Percentiles rank a stretch among this genome's conserved stretches.
These are phyloP conservation scores for Choanephora cucurbitarum DNA, from an alignment of 371 early-diverging fungal genomes.

Conservation along the genomic window DNA sequence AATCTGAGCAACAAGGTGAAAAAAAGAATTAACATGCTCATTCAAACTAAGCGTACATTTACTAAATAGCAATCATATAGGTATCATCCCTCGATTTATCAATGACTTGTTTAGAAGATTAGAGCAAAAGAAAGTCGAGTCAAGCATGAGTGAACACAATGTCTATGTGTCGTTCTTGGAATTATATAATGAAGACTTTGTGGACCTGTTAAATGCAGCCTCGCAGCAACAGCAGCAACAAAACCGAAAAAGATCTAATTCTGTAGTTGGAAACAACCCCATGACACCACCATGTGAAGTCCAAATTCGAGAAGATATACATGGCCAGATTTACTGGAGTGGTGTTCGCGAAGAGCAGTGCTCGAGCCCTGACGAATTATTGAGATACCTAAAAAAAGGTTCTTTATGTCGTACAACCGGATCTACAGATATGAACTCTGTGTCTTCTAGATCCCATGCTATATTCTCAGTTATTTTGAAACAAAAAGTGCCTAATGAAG, in stretches of 20 bases:
- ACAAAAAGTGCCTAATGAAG: constrained; percentile 43
- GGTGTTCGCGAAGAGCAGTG: constrained; percentile 87
- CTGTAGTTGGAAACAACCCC: constrained; percentile 1
- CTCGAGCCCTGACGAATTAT: constrained; percentile 70
- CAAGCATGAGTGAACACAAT: constrained; percentile 48
- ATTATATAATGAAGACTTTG: constrained; percentile 97
- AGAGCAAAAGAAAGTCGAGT: constrained; percentile 32
- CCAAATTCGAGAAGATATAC: constrained; percentile 88
- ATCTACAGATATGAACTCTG: constrained; percentile 96
- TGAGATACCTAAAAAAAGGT: constrained; percentile 76
- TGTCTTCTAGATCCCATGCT: constrained; percentile 97
- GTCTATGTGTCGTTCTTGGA: constrained; percentile 86
- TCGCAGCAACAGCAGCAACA: constrained; percentile 20
- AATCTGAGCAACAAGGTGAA: constrained; percentile 30
- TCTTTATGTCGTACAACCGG: constrained; percentile 90
- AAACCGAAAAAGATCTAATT: constrained; percentile 11
- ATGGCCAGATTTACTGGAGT: constrained; percentile 88
- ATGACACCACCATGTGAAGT: constrained; percentile 18
- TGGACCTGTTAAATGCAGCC: constrained; percentile 75
- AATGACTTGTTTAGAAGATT: constrained; percentile 58
- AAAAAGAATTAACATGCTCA: too few species aligned
- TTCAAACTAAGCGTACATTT: too few species aligned
- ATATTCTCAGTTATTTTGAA: constrained; percentile 90
- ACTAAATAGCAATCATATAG: constrained; percentile 32
- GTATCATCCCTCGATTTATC: constrained; percentile 90